Evolutionary conservation across 805 yeast species (phyloP), one percentile per base, ranked within the genome.

Genomic region (Candida montana): DNA sequence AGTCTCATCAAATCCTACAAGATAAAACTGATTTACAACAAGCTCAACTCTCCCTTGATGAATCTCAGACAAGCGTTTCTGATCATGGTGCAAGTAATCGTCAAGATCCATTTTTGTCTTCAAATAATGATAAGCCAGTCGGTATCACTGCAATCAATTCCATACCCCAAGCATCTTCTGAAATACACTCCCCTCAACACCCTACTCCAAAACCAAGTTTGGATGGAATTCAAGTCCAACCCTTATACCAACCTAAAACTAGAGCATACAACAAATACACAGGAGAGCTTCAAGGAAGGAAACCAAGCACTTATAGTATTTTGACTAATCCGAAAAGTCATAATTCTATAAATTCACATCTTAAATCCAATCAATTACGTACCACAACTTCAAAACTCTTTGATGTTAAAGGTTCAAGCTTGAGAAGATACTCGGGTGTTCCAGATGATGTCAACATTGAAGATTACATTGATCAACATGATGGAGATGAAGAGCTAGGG

Each of bases 301-400:
- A 54, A 23, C 37, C 50, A 13, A 55, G 57, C 16, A 40, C 40
- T 8, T 10, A 44, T 0, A 46, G 50, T 20, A 16, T 46, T 5
- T 9, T 40, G 16, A n/a, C 35, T 16, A 29, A 42, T 9, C 20
- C 39, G 9, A 48, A 35, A 7, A 23, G 18, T 12, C 11, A 27
- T 12, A 33, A 35, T 13, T 12, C 28, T 7, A 3, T 16, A 20
- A 32, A 20, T 17, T 30, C 29, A 7, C 23, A 35, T n/a, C 13
- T 31, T 8, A 17, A 31, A 11, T 15, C 35, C 8, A 41, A 48
- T 34, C 77, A 72, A 39, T 62, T 79, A 34, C 60, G 84, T 31
- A 77, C 89, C 2, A 82, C 88, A 2, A 81, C 89, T 0, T 81
- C 89, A 1, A 80, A 81, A 47, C 62, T 83, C 6, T 83, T 84